phyloP scores from a whole-genome alignment of 2,329 filamentous ascomycete genomes.

The Metarhizium album region DNA sequence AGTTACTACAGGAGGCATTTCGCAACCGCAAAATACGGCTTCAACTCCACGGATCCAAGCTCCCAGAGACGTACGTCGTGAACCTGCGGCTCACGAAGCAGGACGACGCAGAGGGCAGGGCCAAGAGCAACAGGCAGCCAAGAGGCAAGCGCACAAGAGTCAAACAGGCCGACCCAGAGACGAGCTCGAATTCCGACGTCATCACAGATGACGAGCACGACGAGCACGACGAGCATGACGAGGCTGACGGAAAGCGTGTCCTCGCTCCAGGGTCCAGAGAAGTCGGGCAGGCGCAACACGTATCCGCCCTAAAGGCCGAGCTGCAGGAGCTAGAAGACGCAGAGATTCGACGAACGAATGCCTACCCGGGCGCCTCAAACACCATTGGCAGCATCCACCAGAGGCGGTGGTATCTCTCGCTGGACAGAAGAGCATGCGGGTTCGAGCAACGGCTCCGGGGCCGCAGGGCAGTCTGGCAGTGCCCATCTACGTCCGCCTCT shows the following conservation, averaged over 20 bases:
- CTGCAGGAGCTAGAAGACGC: constrained; percentile 38
- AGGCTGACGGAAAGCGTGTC: too few species aligned
- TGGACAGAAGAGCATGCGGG: constrained; percentile 49
- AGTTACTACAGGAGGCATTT: constrained; percentile 42
- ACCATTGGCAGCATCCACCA: constrained; percentile 58
- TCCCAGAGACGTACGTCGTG: constrained; percentile 43
- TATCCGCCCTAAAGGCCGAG: constrained; percentile 29
- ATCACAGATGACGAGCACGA: neutral
- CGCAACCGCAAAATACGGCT: constrained; percentile 45
- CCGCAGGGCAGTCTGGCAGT: constrained; percentile 8
- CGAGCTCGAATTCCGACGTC: constrained; percentile 12
- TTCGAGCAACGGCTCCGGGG: constrained; percentile 31
- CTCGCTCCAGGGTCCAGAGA: constrained; percentile 12
- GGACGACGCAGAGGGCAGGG: constrained; percentile 27
- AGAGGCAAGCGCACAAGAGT: neutral
- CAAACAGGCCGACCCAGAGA: constrained; percentile 11
- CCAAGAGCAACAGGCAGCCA: constrained; percentile 9
- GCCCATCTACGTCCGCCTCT: neutral
- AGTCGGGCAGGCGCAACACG: constrained; percentile 4
- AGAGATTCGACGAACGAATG: constrained; percentile 47
- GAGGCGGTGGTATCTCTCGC: constrained; percentile 52
- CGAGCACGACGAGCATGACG: neutral
- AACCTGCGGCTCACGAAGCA: constrained; percentile 40
- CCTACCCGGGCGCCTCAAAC: constrained; percentile 55
- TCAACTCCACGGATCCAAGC: constrained; percentile 39